A percentile compares a stretch with the other conserved stretches of the same genome.
These are phyloP conservation scores for Suillus placidus DNA, from an alignment of 768 basidiomycete species.

Conservation along the genomic window DNA sequence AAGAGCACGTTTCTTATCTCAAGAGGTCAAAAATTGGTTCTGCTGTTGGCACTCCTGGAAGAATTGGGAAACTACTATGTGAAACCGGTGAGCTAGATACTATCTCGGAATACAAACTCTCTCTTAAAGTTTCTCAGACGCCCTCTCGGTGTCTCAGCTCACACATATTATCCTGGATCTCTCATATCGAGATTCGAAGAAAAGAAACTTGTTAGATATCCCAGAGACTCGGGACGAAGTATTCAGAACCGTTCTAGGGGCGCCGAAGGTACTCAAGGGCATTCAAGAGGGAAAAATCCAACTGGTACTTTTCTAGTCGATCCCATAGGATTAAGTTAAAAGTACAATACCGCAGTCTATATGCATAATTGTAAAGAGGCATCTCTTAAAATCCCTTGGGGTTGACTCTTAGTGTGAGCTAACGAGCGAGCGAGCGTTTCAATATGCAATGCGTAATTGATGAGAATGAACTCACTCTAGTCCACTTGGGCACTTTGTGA, in stretches of 20 bases:
- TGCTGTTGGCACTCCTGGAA: conserved; percentile 90
- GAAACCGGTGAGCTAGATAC: conserved; percentile 55
- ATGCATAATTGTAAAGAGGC: conserved; percentile 9
- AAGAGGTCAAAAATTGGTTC: conserved; percentile 82
- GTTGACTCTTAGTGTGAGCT: conserved; percentile 87
- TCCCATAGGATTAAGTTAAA: conserved; percentile 2
- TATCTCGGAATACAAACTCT: neutral
- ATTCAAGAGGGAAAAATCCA: conserved; percentile 75
- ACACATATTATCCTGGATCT: conserved; percentile 85
- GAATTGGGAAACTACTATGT: conserved; percentile 83
- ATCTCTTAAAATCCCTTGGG: conserved; percentile 82
- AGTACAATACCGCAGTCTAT: conserved; percentile 9
- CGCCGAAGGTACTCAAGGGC: conserved; percentile 58
- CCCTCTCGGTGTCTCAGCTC: conserved; percentile 70
- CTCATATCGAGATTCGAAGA: conserved; percentile 74
- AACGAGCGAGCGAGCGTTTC: conserved; percentile 10
- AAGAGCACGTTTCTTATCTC: conserved; percentile 85
- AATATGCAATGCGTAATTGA: conserved; percentile 6
- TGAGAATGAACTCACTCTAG: conserved; percentile 60
- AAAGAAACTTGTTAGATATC: conserved; percentile 74
- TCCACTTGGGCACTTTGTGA: conserved; percentile 98
- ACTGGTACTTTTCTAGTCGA: conserved; percentile 72
- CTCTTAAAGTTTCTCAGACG: conserved; percentile 49
- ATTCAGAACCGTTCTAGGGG: conserved; percentile 72
- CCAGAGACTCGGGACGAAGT: conserved; percentile 84